These are phyloP conservation scores for Bondarzewia mesenterica DNA, from an alignment of 1,284 basidiomycete species.

Conservation along the genomic window DNA sequence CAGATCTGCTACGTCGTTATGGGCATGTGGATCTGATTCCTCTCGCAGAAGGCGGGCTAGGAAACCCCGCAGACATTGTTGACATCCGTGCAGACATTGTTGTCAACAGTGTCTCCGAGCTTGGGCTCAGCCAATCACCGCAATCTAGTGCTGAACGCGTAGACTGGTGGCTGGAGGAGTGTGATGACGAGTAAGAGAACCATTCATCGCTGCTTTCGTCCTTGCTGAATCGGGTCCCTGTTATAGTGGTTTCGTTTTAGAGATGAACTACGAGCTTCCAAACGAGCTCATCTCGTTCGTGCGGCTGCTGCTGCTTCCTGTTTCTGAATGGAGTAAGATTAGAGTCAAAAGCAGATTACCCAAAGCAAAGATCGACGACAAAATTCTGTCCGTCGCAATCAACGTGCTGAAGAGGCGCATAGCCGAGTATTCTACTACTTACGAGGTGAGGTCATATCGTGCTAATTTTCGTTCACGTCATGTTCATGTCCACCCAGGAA, in stretches of 20 bases:
- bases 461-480: not conserved
- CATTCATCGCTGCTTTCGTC: constrained; percentile 10
- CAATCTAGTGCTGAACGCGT: constrained; percentile 49
- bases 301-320: constrained; percentile 56
- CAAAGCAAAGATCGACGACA: constrained; percentile 55
- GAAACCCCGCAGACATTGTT: constrained; percentile 84
- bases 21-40: constrained; percentile 84
- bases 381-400: constrained; percentile 36
- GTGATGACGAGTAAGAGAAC: constrained; percentile 78
- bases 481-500: constrained; percentile 32
- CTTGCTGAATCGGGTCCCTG: constrained; percentile 5
- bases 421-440: constrained; percentile 46
- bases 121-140: constrained; percentile 17
- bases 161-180: constrained; percentile 88
- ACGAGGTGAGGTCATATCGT: constrained; percentile 34
- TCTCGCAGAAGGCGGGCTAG: constrained; percentile 33
- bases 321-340: constrained; percentile 58
- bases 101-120: constrained; percentile 37
- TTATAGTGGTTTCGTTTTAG: constrained; percentile 57
- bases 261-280: constrained; percentile 50
- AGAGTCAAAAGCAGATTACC: constrained; percentile 72
- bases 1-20: constrained; percentile 90
- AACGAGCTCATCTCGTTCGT: constrained; percentile 63
- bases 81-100: constrained; percentile 81
- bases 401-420: constrained; percentile 45